A percentile compares a stretch with the other conserved stretches of the same genome.
Conservation (phyloP, 1,284 basidiomycete species). For the Farysia itapuensis region DNA sequence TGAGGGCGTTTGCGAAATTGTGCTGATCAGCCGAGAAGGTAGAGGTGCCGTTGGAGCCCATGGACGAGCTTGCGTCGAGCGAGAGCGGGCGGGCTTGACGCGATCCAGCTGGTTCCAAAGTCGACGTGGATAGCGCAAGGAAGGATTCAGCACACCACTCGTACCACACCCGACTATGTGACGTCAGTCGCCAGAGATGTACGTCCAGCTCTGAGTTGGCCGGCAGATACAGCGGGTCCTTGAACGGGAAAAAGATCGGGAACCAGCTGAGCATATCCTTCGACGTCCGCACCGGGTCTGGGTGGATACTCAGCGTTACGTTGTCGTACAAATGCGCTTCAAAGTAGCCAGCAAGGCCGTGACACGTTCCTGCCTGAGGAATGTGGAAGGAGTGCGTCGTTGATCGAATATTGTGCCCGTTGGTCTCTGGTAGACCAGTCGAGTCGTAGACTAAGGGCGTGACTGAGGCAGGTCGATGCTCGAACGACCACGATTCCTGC, state of each 20-base stretch:
- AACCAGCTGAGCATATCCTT: constrained; percentile 99
- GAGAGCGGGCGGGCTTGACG: constrained; percentile 10
- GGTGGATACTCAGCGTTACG: constrained; percentile 89
- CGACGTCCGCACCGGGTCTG: constrained; percentile 74
- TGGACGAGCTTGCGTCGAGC: constrained; percentile 22
- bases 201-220: constrained; percentile 88
- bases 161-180: constrained; percentile 85
- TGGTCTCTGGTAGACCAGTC: constrained; percentile 60
- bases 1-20: constrained; percentile 49
- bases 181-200: constrained; percentile 87
- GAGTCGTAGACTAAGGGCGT: constrained; percentile 39
- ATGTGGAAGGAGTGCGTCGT: constrained; percentile 75
- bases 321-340: constrained; percentile 89
- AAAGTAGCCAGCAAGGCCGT: constrained; percentile 97
- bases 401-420: constrained; percentile 62
- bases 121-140: constrained; percentile 65
- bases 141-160: constrained; percentile 96
- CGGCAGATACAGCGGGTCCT: constrained; percentile 88
- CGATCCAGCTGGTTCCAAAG: constrained; percentile 1
- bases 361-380: constrained; percentile 88
- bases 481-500: constrained; percentile 97
- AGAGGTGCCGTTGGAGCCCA: constrained; percentile 12
- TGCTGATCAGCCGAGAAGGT: constrained; percentile 1
- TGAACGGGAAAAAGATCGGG: constrained; percentile 85
- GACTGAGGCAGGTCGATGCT: constrained; percentile 65